Evolutionary conservation across 2,329 filamentous ascomycete species (phyloP).

Genomic region (Chrysosporium queenslandicum): DNA sequence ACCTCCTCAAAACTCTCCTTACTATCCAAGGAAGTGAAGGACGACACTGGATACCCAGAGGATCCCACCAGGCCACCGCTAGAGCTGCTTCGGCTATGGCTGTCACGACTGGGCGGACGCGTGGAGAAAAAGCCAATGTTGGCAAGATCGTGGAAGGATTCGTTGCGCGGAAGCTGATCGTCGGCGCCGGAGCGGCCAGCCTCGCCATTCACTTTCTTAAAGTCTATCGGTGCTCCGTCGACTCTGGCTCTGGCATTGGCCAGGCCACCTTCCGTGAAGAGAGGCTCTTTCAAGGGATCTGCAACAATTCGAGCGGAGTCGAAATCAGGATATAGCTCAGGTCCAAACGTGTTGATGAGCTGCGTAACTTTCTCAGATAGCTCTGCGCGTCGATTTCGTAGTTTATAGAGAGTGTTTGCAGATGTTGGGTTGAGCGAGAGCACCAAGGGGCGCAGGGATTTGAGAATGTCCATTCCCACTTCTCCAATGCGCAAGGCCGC

Average conservation of each 20-base stretch:
- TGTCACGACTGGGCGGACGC: slow-evolving; percentile 60
- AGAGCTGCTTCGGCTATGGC: slow-evolving; percentile 56
- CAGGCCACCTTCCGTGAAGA: slow-evolving; percentile 20
- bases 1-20: slow-evolving; percentile 71
- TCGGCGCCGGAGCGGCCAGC: slow-evolving; percentile 2
- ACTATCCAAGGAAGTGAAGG: slow-evolving; percentile 57
- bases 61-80: slow-evolving; percentile 53
- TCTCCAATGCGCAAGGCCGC: slow-evolving; percentile 90
- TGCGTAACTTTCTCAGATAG: slow-evolving; percentile 77
- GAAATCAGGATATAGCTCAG: slow-evolving; percentile 96
- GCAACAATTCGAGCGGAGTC: slow-evolving; percentile 61
- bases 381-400: slow-evolving; percentile 61
- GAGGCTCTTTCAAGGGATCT: slow-evolving; percentile 38
- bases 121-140: slow-evolving; percentile 84
- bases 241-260: slow-evolving; percentile 15
- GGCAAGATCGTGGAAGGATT: slow-evolving; percentile 85
- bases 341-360: slow-evolving; percentile 87
- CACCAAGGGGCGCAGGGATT: slow-evolving; percentile 79
- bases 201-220: neutral
- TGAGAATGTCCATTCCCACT: slow-evolving; percentile 97
- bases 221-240: slow-evolving; percentile 17
- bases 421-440: slow-evolving; percentile 76
- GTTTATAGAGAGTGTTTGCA: slow-evolving; percentile 69
- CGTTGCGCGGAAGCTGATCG: slow-evolving; percentile 66
- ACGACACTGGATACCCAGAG: slow-evolving; percentile 55